These are phyloP conservation scores for Rhipidocladum racemiflorum DNA, from an alignment of 176 grass and related monocot species.

Conservation along the genomic window DNA sequence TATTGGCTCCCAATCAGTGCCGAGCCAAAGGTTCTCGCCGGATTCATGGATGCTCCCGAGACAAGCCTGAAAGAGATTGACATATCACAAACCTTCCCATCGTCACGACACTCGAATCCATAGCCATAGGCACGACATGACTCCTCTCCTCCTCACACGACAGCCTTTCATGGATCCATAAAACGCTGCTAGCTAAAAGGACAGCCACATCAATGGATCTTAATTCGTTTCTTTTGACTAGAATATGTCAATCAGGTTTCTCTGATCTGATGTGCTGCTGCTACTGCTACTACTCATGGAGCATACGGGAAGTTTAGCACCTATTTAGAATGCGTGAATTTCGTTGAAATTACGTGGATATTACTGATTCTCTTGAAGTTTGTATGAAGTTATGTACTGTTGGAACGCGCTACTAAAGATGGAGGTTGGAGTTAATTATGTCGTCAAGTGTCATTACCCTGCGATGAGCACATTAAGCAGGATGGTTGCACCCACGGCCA, in stretches of 20 bases:
- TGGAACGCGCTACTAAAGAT: neutral
- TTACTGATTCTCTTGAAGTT: neutral
- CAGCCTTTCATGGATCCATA: constrained; percentile 32
- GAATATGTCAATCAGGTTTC: neutral
- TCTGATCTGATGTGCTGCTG: neutral
- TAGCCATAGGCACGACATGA: neutral
- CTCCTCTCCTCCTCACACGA: constrained; percentile 39
- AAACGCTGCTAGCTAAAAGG: constrained; percentile 27
- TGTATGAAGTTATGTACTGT: too few species aligned
- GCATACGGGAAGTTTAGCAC: too few species aligned
- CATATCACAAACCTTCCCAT: neutral
- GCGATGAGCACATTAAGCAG: constrained; percentile 71
- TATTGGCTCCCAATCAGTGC: constrained; percentile 60
- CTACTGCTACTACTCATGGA: neutral
- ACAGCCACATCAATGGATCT: neutral
- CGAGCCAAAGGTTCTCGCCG: constrained; percentile 63
- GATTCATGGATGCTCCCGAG: constrained; percentile 92
- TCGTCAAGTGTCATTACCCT: constrained; percentile 41
- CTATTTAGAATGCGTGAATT: neutral
- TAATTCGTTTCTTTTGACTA: neutral
- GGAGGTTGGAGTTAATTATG: too few species aligned
- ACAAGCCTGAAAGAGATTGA: constrained; percentile 43
- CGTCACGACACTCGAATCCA: constrained; percentile 8
- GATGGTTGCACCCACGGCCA: constrained; percentile 72
- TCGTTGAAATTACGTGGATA: neutral